Percentiles rank a stretch among this genome's conserved stretches.
Conservation (phyloP, 2,329 filamentous ascomycete species). For the Sporothrix variecibatus region DNA sequence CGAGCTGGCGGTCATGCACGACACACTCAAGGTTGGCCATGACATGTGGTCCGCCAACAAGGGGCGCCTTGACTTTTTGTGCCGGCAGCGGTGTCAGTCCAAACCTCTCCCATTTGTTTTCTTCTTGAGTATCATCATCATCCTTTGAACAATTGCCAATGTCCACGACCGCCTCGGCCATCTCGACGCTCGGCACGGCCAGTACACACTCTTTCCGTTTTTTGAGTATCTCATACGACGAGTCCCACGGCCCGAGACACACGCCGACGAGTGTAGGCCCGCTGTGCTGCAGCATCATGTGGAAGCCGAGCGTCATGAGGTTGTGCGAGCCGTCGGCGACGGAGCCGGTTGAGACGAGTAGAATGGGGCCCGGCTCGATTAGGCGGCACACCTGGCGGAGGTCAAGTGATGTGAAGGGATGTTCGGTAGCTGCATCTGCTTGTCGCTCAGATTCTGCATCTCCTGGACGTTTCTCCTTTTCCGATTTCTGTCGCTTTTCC, state of each 20-base stretch:
- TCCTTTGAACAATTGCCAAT: constrained; percentile 8
- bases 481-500: neutral
- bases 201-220: constrained; percentile 39
- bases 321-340: constrained; percentile 39
- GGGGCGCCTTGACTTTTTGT: constrained; percentile 4
- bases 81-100: neutral
- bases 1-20: constrained; percentile 39
- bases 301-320: constrained; percentile 43
- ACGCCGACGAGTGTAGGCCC: constrained; percentile 39
- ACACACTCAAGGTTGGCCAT: constrained; percentile 42
- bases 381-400: constrained; percentile 37
- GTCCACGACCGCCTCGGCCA: constrained; percentile 32
- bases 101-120: neutral
- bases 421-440: neutral
- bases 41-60: constrained; percentile 37
- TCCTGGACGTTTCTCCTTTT: neutral
- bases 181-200: constrained; percentile 29
- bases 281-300: constrained; percentile 43
- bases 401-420: constrained; percentile 33
- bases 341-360: constrained; percentile 40
- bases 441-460: neutral
- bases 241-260: constrained; percentile 41
- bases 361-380: constrained; percentile 41
- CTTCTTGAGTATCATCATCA: neutral
- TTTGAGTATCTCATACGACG: constrained; percentile 37